Evolutionary conservation across 2,329 filamentous ascomycete genomes (phyloP).

Genomic region (Monosporascus ibericus): DNA sequence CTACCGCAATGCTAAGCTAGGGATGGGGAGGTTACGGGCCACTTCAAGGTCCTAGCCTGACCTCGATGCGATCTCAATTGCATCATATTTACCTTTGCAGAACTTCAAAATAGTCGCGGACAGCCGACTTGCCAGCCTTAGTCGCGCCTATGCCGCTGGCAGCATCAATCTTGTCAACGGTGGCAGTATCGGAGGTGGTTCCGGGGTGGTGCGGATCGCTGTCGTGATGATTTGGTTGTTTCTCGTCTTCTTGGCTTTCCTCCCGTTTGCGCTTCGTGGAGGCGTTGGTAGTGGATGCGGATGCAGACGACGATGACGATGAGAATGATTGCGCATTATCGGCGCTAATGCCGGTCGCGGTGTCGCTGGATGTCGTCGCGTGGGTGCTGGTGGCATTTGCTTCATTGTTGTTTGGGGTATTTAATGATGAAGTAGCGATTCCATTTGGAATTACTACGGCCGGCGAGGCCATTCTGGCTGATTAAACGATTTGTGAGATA

Average conservation of each 20-base stretch:
- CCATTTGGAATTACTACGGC: conserved; percentile 24
- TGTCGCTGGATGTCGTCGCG: background rate
- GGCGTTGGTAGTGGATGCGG: conserved; percentile 9
- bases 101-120: conserved; percentile 23
- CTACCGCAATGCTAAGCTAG: background rate
- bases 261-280: conserved; percentile 29
- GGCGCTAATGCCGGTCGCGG: conserved; percentile 2
- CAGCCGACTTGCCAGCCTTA: conserved; percentile 1
- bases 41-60: too few species aligned
- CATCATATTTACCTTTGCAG: conserved; percentile 21
- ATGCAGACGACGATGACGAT: background rate
- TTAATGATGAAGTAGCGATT: conserved; percentile 9
- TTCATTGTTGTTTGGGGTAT: conserved; percentile 9
- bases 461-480: conserved; percentile 22
- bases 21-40: background rate
- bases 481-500: conserved; percentile 2
- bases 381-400: background rate
- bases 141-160: background rate
- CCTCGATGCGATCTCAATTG: background rate
- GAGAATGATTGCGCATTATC: conserved; percentile 15
- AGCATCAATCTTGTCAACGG: conserved; percentile 1
- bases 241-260: conserved; percentile 15
- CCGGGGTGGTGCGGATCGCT: conserved; percentile 4
- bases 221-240: conserved; percentile 11
- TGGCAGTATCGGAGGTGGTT: background rate